Base-by-base conservation (phyloP, 495 filamentous ascomycete genomes). In the Penicillium egyptiacum region DNA sequence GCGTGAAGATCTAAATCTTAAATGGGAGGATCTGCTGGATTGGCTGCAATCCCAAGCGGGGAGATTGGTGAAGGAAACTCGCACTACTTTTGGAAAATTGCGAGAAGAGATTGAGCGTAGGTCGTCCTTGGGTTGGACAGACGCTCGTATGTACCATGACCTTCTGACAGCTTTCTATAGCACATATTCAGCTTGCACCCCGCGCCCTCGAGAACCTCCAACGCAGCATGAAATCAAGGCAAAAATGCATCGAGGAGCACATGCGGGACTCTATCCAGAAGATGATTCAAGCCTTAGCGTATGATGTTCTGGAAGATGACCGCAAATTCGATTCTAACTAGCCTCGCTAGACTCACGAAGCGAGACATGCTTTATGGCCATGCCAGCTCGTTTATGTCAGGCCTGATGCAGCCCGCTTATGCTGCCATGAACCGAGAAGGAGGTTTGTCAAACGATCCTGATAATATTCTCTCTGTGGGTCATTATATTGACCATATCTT, bases 341-440 rank as follows among this genome's bases (percentile, higher is more conserved):
- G 12, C n/a, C 10, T 19, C 17, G 9, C 5, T 9, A 69, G 62
- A 22, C 33, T 25, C 23, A 52, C 61, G 5, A 54, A 45, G 16
- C 11, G 35, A 10, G 60, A 69, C 45, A 55, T 60, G 14, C 40
- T 60, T 5, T 16, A 56, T 7, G 56, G 52, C 11, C 62, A 66
- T 12, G 3, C 20, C n/a, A 46, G 26, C 50, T 67, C 69, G 7
- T 66, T 58, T 22, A 69, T 71, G 2, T 50, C 64, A 0, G 50
- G 37, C 1, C 42, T 66, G 22, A 71, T 71, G 66, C 57, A 44
- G 1, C 51, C 62, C 0, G 60, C 52, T 0, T 70, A 70, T 50
- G 54, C 41, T 14, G 19, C 12, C 16, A 64, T 59, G 28, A 62
- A 22, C 11, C 22, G 16, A 6, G 46, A 66, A 46, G 26, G n/a